phyloP scores from a whole-genome alignment of 1,284 basidiomycete genomes.

The Phylloporus sp. region DNA sequence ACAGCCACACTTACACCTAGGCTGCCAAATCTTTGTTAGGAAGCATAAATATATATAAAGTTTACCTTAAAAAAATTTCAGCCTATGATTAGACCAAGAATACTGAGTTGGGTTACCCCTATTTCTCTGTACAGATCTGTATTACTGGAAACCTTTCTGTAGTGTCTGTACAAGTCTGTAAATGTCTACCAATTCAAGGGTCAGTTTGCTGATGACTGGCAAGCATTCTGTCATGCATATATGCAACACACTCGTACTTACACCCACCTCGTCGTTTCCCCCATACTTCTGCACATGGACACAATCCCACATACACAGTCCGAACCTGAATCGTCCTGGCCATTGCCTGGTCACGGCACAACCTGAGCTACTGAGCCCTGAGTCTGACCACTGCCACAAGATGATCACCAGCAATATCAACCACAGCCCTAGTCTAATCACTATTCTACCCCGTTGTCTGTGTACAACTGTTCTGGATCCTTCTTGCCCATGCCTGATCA shows the following conservation, averaged over 20 bases:
- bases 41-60: too few species aligned
- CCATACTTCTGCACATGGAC: not conserved
- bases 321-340: constrained; percentile 36
- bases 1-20: too few species aligned
- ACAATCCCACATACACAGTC: constrained; percentile 26
- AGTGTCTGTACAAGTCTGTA: too few species aligned
- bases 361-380: constrained; percentile 41
- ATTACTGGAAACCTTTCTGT: too few species aligned
- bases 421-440: constrained; percentile 45
- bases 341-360: constrained; percentile 23
- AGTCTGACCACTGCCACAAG: constrained; percentile 35
- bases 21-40: too few species aligned
- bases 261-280: not conserved
- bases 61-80: too few species aligned
- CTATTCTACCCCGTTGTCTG: not conserved
- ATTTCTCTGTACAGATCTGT: too few species aligned
- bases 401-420: constrained; percentile 18
- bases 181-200: too few species aligned
- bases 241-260: constrained; percentile 3
- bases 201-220: too few species aligned
- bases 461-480: constrained; percentile 15
- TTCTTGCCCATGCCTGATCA: constrained; percentile 15
- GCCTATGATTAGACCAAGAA: too few species aligned
- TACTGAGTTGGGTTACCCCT: too few species aligned
- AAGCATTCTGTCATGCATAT: not conserved